phyloP scores from a whole-genome alignment of 2,329 filamentous ascomycete species.

The Trichoderma arundinaceum region DNA sequence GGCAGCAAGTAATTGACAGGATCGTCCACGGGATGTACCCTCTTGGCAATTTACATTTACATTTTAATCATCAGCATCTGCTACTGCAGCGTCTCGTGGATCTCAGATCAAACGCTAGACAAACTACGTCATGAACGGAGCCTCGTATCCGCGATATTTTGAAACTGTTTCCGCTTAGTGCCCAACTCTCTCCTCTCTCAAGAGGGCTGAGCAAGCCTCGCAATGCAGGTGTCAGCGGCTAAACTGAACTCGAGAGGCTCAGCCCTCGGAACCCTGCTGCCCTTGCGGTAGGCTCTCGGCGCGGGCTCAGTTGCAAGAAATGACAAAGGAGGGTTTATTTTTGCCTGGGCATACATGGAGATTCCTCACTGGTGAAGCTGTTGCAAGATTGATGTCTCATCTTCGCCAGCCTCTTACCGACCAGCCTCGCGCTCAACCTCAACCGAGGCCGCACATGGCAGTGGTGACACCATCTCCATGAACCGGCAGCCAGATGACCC shows the following conservation, averaged over 20 bases:
- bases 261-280: conserved; percentile 7
- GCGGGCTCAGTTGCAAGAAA: neutral
- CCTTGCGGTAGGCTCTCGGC: conserved; percentile 4
- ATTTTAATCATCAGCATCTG: too few species aligned
- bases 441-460: neutral
- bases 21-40: too few species aligned
- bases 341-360: neutral
- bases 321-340: neutral
- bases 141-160: neutral
- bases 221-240: conserved; percentile 15
- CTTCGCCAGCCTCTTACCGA: too few species aligned
- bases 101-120: too few species aligned
- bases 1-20: too few species aligned
- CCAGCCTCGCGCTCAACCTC: neutral
- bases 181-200: neutral
- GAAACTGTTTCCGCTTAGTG: neutral
- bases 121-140: neutral
- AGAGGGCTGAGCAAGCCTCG: conserved; percentile 24
- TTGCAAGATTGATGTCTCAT: too few species aligned
- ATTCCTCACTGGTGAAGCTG: too few species aligned
- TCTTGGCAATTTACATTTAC: too few species aligned
- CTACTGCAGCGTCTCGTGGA: too few species aligned
- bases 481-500: neutral
- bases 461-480: conserved; percentile 5
- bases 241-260: conserved; percentile 5